Evolutionary conservation across 306 rosid genomes (phyloP), one percentile per base, ranked within the genome.

Genomic region (Quercus wislizeni): DNA sequence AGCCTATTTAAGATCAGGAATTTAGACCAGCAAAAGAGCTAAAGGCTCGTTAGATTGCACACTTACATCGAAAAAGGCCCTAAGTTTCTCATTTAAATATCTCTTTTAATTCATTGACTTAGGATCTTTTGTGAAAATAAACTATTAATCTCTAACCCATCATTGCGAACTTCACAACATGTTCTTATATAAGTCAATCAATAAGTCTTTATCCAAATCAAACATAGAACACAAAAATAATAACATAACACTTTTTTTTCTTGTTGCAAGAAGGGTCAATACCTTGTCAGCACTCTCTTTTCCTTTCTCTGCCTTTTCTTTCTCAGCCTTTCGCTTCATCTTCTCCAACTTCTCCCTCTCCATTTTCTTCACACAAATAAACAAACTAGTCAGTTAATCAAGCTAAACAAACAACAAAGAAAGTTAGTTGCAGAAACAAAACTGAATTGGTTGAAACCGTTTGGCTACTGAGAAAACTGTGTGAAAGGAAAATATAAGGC

Each of bases 271-370:
- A 35, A 49, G 71, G 71, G 5, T 18, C 10, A 27, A 15, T 80
- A 93, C 98, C 94, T 94, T 92, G 10, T 77, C 92, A 7, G 94
- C 54, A 8, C 46, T 41, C 46, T 41, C 94, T 51, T 84, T 89
- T 52, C 54, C 92, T 75, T 89, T 90, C 61, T 83, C 81, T 0
- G 94, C 89, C 84, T 72, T 90, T 55, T 75, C 89, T 79, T 87
- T 92, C 31, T 86, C 92, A 78, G 85, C 86, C 78, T 85, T 84
- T 33, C 10, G 14, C 5, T 13, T 49, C 54, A 2, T 2, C 17
- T 49, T 49, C 54, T 49, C 54, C 54, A 49, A 64, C 83, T 30
- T 92, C 51, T 94, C 98, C 83, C 90, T 88, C 86, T 94, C 98
- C 96, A 89, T 88, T 92, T 88, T 90, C 98, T 94, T 58, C 63